Base-by-base conservation (phyloP, 2,329 filamentous ascomycete species). In the Pseudopithomyces maydicus region DNA sequence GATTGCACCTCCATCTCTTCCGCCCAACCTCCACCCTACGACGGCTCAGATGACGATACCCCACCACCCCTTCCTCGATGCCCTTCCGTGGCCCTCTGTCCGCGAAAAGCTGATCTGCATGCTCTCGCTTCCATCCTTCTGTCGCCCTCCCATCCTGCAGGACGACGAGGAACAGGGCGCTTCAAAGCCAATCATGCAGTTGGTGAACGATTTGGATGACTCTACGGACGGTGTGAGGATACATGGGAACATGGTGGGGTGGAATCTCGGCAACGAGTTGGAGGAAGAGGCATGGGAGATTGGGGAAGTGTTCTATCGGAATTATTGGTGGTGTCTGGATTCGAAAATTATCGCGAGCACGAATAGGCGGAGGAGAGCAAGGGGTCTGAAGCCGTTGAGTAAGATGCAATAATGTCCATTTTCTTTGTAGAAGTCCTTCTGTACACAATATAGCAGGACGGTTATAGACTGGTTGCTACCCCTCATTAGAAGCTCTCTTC, bases 321-420 rank as follows among this genome's bases (percentile, higher is more conserved):
- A 80, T 39, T 87, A 85, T 85, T 88, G 84, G 84, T 87, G 85
- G 71, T 70, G 84, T 35, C 82, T 87, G 65, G 84, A 87, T 63
- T 68, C 77, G 8, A 74, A 76, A 11, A 78, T 86, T 15, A 70
- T 87, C n/a, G 78, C 81, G 43, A 78, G 78, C 51, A 84, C 83
- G 64, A 86, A 87, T 69, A 72, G 77, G 49, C 78, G 79, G 77
- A 77, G 84, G 58, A 74, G 63, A 51, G 64, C 79, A 52, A 77
- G 83, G 52, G 84, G 84, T 0, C 78, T 67, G 36, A 44, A 48
- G 14, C 50, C 54, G 38, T 48, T 72, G 49, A 64, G 32, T 1
- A 29, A 41, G 22, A 39, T 50, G 20, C 29, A 50, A 10, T 50
- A 22, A 50, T 19, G 35, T n/a, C n/a, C n/a, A n/a, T n/a, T n/a